These are phyloP conservation scores for Penicillium griseofulvum DNA, from an alignment of 2,329 filamentous ascomycete species.

Conservation along the genomic window DNA sequence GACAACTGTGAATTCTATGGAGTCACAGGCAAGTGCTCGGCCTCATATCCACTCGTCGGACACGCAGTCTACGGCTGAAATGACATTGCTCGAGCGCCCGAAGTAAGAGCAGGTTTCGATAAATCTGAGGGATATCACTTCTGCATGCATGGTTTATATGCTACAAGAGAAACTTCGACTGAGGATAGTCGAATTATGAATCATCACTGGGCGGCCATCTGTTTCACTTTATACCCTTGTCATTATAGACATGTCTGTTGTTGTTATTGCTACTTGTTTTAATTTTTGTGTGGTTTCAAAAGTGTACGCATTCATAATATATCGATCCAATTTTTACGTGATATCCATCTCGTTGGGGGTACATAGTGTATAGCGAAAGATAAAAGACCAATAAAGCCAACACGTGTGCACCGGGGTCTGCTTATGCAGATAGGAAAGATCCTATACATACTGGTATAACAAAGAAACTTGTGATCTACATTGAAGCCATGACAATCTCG, in stretches of 20 bases:
- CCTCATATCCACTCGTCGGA: constrained; percentile 4
- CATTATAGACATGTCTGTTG: neutral
- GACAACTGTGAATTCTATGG: constrained; percentile 5
- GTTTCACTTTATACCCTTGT: constrained; percentile 7
- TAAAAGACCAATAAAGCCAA: neutral
- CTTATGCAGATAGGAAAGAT: neutral
- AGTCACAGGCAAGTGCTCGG: neutral
- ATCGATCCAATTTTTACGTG: neutral
- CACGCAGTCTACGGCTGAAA: constrained; percentile 12
- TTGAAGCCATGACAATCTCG: neutral
- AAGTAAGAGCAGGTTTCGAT: neutral
- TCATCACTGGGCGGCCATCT: neutral
- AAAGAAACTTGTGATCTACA: constrained; percentile 4
- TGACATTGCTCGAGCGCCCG: neutral
- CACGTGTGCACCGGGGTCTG: constrained; percentile 3
- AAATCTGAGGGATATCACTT: neutral
- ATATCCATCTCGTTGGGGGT: no score
- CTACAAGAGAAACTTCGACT: neutral
- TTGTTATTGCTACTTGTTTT: neutral
- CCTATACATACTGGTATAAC: neutral
- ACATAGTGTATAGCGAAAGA: no score
- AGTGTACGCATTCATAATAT: neutral
- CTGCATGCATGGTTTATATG: neutral
- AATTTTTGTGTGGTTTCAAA: neutral
- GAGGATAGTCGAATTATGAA: neutral